Evolutionary conservation across 1,139 yeast species (phyloP).

Genomic region (Wickerhamomyces sp.): DNA sequence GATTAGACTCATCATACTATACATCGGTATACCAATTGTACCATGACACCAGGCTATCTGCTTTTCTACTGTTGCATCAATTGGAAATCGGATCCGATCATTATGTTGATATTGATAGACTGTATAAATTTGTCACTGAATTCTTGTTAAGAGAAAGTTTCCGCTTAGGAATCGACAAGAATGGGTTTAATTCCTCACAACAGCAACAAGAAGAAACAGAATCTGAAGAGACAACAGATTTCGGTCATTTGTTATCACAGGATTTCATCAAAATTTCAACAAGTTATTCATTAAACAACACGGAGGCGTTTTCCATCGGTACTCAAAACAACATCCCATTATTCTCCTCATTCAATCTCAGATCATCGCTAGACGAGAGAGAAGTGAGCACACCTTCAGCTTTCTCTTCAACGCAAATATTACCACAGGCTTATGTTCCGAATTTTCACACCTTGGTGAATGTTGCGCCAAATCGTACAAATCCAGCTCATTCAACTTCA

Average conservation of each 20-base stretch:
- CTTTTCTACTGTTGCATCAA: slow-evolving; percentile 44
- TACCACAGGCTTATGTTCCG: slow-evolving; percentile 41
- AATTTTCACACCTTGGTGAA: slow-evolving; percentile 37
- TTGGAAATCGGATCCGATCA: slow-evolving; percentile 49
- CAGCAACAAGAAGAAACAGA: neutral
- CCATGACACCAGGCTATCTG: slow-evolving; percentile 69
- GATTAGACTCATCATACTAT: slow-evolving; percentile 34
- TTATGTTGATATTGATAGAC: slow-evolving; percentile 59
- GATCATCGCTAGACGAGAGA: slow-evolving; percentile 64
- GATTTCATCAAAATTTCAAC: slow-evolving; percentile 68
- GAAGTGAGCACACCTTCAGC: slow-evolving; percentile 56
- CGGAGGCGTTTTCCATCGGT: slow-evolving; percentile 54
- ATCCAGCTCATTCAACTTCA: slow-evolving; percentile 56
- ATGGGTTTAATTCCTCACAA: slow-evolving; percentile 18
- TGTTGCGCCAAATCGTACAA: slow-evolving; percentile 49
- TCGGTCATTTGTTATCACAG: slow-evolving; percentile 32
- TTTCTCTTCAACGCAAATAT: slow-evolving; percentile 50
- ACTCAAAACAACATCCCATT: slow-evolving; percentile 51
- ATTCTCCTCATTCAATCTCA: slow-evolving; percentile 60
- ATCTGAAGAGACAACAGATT: slow-evolving; percentile 15
- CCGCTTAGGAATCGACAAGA: slow-evolving; percentile 35
- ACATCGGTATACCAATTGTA: slow-evolving; percentile 47
- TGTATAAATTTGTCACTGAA: slow-evolving; percentile 68
- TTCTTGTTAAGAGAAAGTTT: slow-evolving; percentile 66
- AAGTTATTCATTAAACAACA: slow-evolving; percentile 52